These are phyloP conservation scores for Alternaria hordeiaustralica DNA, from an alignment of 2,329 filamentous ascomycete genomes.

Conservation along the genomic window DNA sequence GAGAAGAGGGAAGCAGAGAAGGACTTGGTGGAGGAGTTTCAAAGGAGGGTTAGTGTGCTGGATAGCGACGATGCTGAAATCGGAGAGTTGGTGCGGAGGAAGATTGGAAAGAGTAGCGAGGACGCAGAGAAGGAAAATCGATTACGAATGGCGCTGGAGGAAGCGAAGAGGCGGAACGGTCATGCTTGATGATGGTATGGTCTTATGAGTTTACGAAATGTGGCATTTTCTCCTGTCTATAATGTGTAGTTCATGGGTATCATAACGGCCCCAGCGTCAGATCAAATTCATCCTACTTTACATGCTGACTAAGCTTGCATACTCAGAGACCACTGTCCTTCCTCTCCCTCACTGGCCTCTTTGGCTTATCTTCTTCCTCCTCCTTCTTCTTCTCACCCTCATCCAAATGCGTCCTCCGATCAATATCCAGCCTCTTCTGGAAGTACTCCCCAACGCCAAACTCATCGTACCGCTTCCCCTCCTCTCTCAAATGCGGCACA, in stretches of 20 bases:
- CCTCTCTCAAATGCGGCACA: constrained; percentile 34
- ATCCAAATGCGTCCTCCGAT: constrained; percentile 42
- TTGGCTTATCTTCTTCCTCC: not conserved
- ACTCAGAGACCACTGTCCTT: not conserved
- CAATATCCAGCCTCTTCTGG: constrained; percentile 39
- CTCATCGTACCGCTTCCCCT: constrained; percentile 35
- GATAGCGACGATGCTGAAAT: constrained; percentile 44
- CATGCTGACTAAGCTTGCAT: not conserved
- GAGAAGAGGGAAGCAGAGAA: constrained; percentile 43
- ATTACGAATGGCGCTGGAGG: constrained; percentile 58
- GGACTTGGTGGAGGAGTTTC: constrained; percentile 42
- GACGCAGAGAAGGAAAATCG: constrained; percentile 56
- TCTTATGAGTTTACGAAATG: not conserved
- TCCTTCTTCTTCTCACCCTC: constrained; percentile 7
- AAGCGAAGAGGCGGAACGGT: constrained; percentile 62
- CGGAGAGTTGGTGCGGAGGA: constrained; percentile 34
- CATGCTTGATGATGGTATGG: constrained; percentile 14
- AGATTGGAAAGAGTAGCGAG: constrained; percentile 22
- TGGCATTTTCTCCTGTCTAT: not conserved
- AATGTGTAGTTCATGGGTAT: not conserved
- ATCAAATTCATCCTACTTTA: not conserved
- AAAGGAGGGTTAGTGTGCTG: constrained; percentile 49
- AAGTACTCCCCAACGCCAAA: constrained; percentile 44
- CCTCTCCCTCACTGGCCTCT: not conserved
- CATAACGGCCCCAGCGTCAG: not conserved